Evolutionary conservation across 208 protist species (phyloP).

Genomic region (Leptomonas pyrrhocoris): DNA sequence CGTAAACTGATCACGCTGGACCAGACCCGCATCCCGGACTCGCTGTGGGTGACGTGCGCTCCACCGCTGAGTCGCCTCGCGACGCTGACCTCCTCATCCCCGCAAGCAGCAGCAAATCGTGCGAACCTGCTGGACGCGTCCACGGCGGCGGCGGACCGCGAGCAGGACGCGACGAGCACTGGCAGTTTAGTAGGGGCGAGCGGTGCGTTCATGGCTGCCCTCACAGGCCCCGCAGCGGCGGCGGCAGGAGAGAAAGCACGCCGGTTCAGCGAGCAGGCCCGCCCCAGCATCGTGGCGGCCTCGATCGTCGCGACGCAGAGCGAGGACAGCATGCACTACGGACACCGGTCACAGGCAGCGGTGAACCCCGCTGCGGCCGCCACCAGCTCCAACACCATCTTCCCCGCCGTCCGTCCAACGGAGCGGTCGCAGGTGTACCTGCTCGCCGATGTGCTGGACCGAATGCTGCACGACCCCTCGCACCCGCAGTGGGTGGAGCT

Average conservation of each 20-base stretch:
- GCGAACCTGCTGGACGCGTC: too few species aligned
- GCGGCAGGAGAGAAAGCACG: too few species aligned
- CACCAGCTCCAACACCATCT: slow-evolving; percentile 32
- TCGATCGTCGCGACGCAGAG: slow-evolving; percentile 16
- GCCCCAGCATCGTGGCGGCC: not conserved
- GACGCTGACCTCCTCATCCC: not conserved
- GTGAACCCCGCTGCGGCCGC: not conserved
- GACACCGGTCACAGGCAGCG: not conserved
- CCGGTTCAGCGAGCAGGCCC: not conserved
- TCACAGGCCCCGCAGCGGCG: too few species aligned
- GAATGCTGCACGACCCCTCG: slow-evolving; percentile 63
- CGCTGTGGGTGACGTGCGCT: slow-evolving; percentile 70
- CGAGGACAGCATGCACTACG: slow-evolving; percentile 7
- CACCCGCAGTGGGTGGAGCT: slow-evolving; percentile 52
- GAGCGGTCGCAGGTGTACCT: slow-evolving; percentile 87
- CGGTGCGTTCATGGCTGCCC: not conserved
- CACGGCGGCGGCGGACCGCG: too few species aligned
- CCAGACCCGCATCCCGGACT: slow-evolving; percentile 66
- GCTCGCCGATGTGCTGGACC: slow-evolving; percentile 78
- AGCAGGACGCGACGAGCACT: too few species aligned
- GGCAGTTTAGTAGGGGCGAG: too few species aligned
- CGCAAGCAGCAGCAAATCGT: not conserved
- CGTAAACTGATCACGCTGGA: slow-evolving; percentile 58
- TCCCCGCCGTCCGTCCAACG: slow-evolving; percentile 65
- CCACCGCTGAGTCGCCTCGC: slow-evolving; percentile 23